Percentiles rank a stretch among this genome's conserved stretches.
Evolutionary conservation across 352 stramenopile species (phyloP).

Genomic region (Pythium sukuiense): DNA sequence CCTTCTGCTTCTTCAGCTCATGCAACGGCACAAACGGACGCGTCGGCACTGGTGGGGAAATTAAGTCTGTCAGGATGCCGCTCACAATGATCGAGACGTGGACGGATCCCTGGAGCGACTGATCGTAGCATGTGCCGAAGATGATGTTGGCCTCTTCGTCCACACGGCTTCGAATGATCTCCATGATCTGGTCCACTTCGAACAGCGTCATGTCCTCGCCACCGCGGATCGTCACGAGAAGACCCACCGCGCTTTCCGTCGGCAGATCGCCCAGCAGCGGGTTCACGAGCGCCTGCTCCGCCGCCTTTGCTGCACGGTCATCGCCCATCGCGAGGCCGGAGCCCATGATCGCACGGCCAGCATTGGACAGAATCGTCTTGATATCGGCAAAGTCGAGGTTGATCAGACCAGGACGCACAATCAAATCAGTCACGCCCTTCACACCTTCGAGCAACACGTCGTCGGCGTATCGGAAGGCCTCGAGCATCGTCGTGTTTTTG

Average conservation of each 20-base stretch:
- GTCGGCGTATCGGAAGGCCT: constrained; percentile 94
- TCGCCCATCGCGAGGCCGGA: constrained; percentile 80
- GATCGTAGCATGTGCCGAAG: constrained; percentile 88
- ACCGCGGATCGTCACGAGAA: constrained; percentile 96
- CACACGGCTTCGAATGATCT: constrained; percentile 80
- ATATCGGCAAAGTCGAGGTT: constrained; percentile 98
- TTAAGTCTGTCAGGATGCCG: constrained; percentile 84
- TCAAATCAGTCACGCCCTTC: constrained; percentile 95
- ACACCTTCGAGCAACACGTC: constrained; percentile 95
- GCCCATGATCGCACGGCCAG: constrained; percentile 95
- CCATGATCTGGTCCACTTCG: constrained; percentile 90
- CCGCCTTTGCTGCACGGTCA: constrained; percentile 88
- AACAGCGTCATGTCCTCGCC: constrained; percentile 93
- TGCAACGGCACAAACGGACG: constrained; percentile 43
- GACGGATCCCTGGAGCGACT: constrained; percentile 76
- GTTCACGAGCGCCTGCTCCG: constrained; percentile 93
- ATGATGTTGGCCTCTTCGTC: constrained; percentile 88
- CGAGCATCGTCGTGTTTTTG: constrained; percentile 91
- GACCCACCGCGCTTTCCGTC: constrained; percentile 90
- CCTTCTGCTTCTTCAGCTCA: constrained; percentile 40
- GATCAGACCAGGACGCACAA: constrained; percentile 95
- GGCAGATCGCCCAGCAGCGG: constrained; percentile 93
- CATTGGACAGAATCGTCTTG: constrained; percentile 93
- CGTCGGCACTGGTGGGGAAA: constrained; percentile 70
- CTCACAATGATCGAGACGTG: constrained; percentile 89